These are phyloP conservation scores for Penicillium alfredii DNA, from an alignment of 495 filamentous ascomycete species.

Conservation along the genomic window DNA sequence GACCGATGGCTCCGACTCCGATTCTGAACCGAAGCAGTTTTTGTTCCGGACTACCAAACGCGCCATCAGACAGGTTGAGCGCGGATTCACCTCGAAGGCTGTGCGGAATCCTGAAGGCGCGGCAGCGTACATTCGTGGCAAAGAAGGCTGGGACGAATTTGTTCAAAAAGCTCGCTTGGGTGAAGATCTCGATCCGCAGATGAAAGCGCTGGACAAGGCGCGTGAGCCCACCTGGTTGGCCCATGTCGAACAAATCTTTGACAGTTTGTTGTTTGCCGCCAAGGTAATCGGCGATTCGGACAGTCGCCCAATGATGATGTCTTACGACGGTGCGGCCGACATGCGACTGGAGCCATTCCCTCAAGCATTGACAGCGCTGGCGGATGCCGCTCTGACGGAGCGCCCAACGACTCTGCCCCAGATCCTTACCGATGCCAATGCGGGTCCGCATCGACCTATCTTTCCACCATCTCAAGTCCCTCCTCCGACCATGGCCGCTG, in stretches of 20 bases:
- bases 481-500: constrained; percentile 14
- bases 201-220: constrained; percentile 30
- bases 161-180: constrained; percentile 35
- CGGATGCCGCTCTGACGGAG: constrained; percentile 31
- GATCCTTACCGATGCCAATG: constrained; percentile 17
- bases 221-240: constrained; percentile 9
- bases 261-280: constrained; percentile 13
- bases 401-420: constrained; percentile 22
- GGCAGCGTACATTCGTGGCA: constrained; percentile 27
- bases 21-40: constrained; percentile 25
- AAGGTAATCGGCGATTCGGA: constrained; percentile 3
- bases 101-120: constrained; percentile 34
- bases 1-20: constrained; percentile 38
- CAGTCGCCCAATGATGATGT: not conserved
- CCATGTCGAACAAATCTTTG: constrained; percentile 3
- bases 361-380: constrained; percentile 28
- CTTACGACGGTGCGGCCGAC: constrained; percentile 3
- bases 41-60: constrained; percentile 23
- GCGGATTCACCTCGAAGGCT: constrained; percentile 33
- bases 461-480: too few species aligned
- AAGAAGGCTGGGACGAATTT: constrained; percentile 39
- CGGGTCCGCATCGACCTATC: constrained; percentile 12
- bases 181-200: constrained; percentile 34
- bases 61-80: constrained; percentile 23
- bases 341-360: constrained; percentile 6